Conservation (phyloP, 768 basidiomycete genomes). For the Chlorophyllum brunneum region DNA sequence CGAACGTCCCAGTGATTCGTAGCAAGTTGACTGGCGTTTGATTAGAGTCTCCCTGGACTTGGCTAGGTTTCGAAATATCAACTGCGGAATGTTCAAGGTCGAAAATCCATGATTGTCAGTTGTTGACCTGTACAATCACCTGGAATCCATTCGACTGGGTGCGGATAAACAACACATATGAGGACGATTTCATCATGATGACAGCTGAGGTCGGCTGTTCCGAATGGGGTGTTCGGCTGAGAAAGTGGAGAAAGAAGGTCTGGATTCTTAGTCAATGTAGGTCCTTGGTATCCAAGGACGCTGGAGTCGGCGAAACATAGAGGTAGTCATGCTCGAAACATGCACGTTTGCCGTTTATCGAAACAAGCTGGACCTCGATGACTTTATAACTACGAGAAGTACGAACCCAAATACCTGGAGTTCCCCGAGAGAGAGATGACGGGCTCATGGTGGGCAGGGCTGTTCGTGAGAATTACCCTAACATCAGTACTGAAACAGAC, state of each 20-base stretch:
- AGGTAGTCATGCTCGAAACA: neutral
- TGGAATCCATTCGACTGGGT: neutral
- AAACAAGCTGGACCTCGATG: neutral
- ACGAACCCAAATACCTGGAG: neutral
- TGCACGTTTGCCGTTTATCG: too few species aligned
- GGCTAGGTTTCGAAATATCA: neutral
- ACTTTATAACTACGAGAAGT: neutral
- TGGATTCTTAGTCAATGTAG: neutral
- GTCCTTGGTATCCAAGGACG: conserved; percentile 8
- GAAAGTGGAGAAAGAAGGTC: neutral
- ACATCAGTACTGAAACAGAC: neutral
- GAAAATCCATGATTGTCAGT: neutral
- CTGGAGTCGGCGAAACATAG: conserved; percentile 3
- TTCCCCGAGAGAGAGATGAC: neutral
- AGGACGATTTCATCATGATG: neutral
- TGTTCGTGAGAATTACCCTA: neutral
- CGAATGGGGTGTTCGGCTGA: conserved; percentile 1
- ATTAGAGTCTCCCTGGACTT: neutral
- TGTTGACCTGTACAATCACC: neutral
- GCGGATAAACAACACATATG: neutral
- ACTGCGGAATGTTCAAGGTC: neutral
- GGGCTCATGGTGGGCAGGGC: neutral
- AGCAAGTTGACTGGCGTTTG: neutral
- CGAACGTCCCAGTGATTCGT: too few species aligned
- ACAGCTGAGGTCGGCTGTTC: neutral